Evolutionary conservation across 345 rosid species (phyloP).

Genomic region (Hypericum perforatum): DNA sequence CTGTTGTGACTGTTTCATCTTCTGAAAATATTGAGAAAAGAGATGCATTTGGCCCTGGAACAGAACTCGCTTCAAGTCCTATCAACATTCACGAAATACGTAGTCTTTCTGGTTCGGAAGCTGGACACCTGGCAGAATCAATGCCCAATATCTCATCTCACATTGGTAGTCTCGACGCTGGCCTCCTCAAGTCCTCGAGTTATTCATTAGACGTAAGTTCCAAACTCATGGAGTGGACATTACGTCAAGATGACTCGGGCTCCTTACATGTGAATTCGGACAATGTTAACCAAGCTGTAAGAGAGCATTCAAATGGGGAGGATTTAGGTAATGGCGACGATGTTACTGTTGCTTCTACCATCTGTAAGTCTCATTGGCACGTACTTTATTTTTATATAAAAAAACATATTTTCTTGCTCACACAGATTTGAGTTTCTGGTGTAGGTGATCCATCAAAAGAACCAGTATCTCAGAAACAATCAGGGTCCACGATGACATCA

Average conservation of each 20-base stretch:
- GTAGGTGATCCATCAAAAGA: slow-evolving; percentile 35
- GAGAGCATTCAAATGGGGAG: slow-evolving; percentile 18
- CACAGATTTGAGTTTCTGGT: slow-evolving; percentile 24
- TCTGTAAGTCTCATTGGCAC: slow-evolving; percentile 40
- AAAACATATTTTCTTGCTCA: slow-evolving; percentile 55
- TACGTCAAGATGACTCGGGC: slow-evolving; percentile 24
- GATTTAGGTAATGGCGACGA: slow-evolving; percentile 27
- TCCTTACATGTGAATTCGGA: slow-evolving; percentile 23
- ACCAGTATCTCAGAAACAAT: slow-evolving; percentile 61
- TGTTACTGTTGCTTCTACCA: slow-evolving; percentile 32
- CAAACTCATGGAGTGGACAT: slow-evolving; percentile 28
- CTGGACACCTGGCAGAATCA: slow-evolving; percentile 42
- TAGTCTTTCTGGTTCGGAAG: slow-evolving; percentile 20
- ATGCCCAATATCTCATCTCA: slow-evolving; percentile 49
- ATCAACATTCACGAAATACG: slow-evolving; percentile 34
- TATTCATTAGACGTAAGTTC: slow-evolving; percentile 49
- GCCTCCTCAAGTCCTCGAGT: slow-evolving; percentile 33
- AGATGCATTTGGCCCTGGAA: slow-evolving; percentile 22
- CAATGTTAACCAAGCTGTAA: slow-evolving; percentile 15
- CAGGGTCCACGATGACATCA: slow-evolving; percentile 29
- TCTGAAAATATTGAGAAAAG: slow-evolving; percentile 14
- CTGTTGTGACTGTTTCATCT: slow-evolving; percentile 20
- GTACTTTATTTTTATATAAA: slow-evolving; percentile 10
- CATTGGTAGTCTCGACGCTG: slow-evolving; percentile 18
- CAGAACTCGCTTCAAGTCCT: slow-evolving; percentile 31